Evolutionary conservation across 148 eudicot genomes (phyloP).

Genomic region (Fagopyrum esculentum): DNA sequence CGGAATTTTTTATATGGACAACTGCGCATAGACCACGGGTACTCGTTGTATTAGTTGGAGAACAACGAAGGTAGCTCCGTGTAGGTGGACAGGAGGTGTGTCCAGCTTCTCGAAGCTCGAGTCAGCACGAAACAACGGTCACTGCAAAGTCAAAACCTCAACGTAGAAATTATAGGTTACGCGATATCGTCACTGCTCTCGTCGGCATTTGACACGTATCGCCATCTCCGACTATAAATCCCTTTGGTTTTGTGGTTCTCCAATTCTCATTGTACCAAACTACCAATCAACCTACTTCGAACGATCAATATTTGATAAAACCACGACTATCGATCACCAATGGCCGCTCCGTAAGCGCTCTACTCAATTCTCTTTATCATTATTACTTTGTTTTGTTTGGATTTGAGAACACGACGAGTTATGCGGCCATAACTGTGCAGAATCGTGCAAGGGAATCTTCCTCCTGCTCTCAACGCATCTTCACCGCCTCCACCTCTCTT

Average conservation of each 20-base stretch:
- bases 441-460: slow-evolving; percentile 28
- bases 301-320: background rate
- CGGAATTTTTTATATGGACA: no score
- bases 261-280: background rate
- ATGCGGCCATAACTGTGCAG: slow-evolving; percentile 10
- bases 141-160: background rate
- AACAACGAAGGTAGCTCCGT: background rate
- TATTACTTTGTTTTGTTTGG: background rate
- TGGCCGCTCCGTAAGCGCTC: background rate
- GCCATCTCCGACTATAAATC: background rate
- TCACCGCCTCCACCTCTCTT: slow-evolving; percentile 61
- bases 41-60: no score
- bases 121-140: background rate
- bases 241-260: background rate
- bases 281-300: no score
- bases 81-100: slow-evolving; percentile 1
- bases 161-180: no score
- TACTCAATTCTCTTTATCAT: background rate
- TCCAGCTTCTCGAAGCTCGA: background rate
- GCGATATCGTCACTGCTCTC: background rate
- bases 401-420: background rate
- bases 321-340: background rate
- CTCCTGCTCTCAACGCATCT: slow-evolving; percentile 42
- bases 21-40: no score
- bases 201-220: background rate